Base-by-base conservation (phyloP, 495 filamentous ascomycete species). In the Aspergillus ostianus region DNA sequence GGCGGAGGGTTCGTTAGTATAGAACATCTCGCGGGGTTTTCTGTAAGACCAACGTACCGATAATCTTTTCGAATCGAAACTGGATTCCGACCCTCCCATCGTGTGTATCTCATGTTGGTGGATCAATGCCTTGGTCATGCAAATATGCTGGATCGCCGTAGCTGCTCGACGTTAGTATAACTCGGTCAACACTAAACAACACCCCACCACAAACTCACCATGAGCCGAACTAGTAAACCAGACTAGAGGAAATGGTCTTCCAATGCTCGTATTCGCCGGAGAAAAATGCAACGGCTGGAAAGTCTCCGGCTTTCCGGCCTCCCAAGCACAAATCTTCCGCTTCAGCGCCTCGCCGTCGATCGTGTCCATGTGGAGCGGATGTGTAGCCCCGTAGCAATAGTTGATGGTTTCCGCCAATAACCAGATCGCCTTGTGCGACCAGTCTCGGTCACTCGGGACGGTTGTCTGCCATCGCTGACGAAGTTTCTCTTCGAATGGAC, bases 401-500 rank as follows among this genome's bases (percentile, higher is more conserved):
- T 77, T 74, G 21, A 78, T 66, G 0, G 75, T 76, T 55, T 74
- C 73, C 3, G 75, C 75, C 10, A 77, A 57, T 17, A 78, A 54
- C 75, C 75, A 78, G 15, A 78, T 67, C 1, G 74, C 74, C 13
- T 61, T 67, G 45, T 76, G 73, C 0, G 75, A 68, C 72, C 75
- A 77, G 61, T 78, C 74, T 6, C 73, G 70, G 53, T 78, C 75
- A 23, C 57, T 73, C 18, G 70, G 66, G 21, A 63, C 20, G 10
- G 60, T 56, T 36, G 62, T 70, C 10, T 69, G 53, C 47, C 75
- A 78, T 63, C 62, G 65, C 2, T 57, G 67, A 10, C 67, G 72
- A 1, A 78, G 66, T 26, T 63, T 69, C 46, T 75, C 68, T 53
- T 72, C 71, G 44, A 78, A 75, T 1, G 75, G 68, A 6, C 68